Evolutionary conservation across 2,329 filamentous ascomycete species (phyloP).

Genomic region (Pestalotiopsis sp.): DNA sequence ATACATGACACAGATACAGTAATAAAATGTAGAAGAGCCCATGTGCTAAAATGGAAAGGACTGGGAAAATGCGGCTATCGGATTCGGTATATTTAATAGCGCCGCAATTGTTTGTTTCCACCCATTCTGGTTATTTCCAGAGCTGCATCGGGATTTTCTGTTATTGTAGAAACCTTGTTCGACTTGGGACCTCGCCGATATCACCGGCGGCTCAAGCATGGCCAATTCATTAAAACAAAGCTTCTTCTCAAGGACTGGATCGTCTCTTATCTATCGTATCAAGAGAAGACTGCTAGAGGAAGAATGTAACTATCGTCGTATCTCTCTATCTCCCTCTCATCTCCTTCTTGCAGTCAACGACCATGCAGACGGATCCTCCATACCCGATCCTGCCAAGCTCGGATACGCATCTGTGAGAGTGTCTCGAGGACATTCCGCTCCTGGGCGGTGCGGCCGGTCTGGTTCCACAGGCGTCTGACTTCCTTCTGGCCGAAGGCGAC

Average conservation of each 20-base stretch:
- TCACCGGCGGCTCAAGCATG: not conserved
- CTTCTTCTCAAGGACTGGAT: not conserved
- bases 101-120: not conserved
- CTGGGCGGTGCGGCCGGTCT: not conserved
- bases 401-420: not conserved
- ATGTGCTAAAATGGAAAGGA: not conserved
- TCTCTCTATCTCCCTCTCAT: not conserved
- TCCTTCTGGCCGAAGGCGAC: conserved; percentile 13
- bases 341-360: not conserved
- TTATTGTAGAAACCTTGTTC: not conserved
- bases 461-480: not conserved
- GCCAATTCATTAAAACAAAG: not conserved
- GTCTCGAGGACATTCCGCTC: conserved; percentile 9
- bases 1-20: not conserved
- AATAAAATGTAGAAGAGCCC: not conserved
- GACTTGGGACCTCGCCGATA: not conserved
- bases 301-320: not conserved
- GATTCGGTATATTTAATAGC: not conserved
- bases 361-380: not conserved
- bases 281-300: not conserved
- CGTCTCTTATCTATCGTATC: not conserved
- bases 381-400: not conserved
- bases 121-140: not conserved
- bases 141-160: not conserved
- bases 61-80: not conserved